Percentiles rank a stretch among this genome's conserved stretches.
Evolutionary conservation across 352 stramenopile species (phyloP).

Genomic region (Phytophthora ramorum): DNA sequence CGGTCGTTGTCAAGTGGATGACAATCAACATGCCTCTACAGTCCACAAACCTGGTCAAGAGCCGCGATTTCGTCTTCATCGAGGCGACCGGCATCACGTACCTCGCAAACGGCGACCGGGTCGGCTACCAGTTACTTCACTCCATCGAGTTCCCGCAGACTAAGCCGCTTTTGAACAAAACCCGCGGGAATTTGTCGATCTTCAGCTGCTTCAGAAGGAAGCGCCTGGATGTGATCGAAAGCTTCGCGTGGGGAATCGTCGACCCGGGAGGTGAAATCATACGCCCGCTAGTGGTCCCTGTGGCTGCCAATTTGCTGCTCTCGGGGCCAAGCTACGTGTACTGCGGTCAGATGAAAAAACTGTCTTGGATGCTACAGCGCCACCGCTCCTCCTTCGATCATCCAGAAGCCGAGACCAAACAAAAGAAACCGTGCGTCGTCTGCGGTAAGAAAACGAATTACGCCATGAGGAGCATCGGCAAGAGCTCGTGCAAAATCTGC

Average conservation of each 20-base stretch:
- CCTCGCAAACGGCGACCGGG: conserved; percentile 28
- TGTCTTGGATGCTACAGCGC: conserved; percentile 47
- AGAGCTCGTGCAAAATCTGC: conserved; percentile 40
- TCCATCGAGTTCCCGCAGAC: conserved; percentile 50
- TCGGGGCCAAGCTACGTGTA: conserved; percentile 42
- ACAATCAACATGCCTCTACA: conserved; percentile 32
- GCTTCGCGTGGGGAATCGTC: conserved; percentile 40
- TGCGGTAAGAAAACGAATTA: conserved; percentile 38
- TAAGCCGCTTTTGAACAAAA: conserved; percentile 36
- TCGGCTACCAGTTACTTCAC: conserved; percentile 48
- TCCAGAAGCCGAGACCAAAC: not conserved
- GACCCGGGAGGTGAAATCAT: conserved; percentile 40
- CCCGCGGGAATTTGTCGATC: conserved; percentile 46
- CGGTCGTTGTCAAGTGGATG: conserved; percentile 45
- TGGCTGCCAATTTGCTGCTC: conserved; percentile 36
- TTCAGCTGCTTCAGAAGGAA: conserved; percentile 54
- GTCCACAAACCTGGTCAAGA: conserved; percentile 29
- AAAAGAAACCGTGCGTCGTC: conserved; percentile 25
- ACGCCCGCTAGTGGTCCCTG: conserved; percentile 31
- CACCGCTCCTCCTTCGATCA: not conserved
- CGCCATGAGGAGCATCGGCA: conserved; percentile 30
- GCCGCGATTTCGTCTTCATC: conserved; percentile 45
- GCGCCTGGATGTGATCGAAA: conserved; percentile 40
- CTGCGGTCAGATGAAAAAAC: conserved; percentile 65
- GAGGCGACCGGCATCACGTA: conserved; percentile 34